A percentile compares a stretch with the other conserved stretches of the same genome.
Evolutionary conservation across 129 eudicot species (phyloP).

Genomic region (Pseudognaphalium luteoalbum): DNA sequence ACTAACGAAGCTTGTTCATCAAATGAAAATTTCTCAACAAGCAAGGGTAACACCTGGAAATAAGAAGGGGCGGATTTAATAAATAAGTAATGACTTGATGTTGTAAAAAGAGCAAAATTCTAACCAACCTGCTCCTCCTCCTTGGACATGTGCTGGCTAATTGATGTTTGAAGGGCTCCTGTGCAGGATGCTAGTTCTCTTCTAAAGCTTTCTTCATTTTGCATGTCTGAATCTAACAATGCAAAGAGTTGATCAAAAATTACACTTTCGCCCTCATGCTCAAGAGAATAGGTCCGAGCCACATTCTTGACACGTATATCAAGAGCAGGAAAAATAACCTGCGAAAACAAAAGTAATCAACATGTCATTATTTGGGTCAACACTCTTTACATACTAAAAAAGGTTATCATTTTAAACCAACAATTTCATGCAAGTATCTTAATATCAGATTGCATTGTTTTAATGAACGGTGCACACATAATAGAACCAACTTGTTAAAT

Average conservation of each 20-base stretch:
- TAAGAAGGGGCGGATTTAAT: not conserved
- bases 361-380: constrained; percentile 17
- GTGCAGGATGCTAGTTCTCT: constrained; percentile 97
- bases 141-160: constrained; percentile 98
- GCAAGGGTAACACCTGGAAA: constrained; percentile 86
- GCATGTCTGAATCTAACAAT: constrained; percentile 67
- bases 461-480: not conserved
- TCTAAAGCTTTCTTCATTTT: constrained; percentile 74
- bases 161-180: constrained; percentile 95
- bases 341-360: constrained; percentile 29
- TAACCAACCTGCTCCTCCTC: constrained; percentile 88
- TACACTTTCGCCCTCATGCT: constrained; percentile 98
- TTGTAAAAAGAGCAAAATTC: not conserved
- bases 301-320: constrained; percentile 98
- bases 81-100: not conserved
- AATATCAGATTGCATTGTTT: not conserved
- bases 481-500: not conserved
- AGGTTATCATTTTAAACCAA: not conserved
- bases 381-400: not conserved
- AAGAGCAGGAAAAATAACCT: constrained; percentile 98
- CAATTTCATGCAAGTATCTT: not conserved
- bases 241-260: constrained; percentile 90
- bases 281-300: constrained; percentile 95
- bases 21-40: constrained; percentile 88
- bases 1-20: constrained; percentile 98